These are phyloP conservation scores for Hippophae tibetana DNA, from an alignment of 306 rosid genomes.

Conservation along the genomic window DNA sequence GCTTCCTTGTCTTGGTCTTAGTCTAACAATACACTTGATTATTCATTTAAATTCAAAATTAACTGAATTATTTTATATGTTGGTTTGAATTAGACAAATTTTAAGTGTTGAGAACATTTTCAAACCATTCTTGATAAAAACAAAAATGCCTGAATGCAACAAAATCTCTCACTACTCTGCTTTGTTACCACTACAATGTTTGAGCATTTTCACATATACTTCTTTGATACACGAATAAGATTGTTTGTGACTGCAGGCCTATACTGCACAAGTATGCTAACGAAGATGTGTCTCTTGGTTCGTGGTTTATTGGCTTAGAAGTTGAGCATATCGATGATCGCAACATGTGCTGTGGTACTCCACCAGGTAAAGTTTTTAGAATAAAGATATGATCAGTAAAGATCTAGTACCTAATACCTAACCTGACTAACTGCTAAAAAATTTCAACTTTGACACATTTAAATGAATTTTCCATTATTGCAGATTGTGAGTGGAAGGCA, in stretches of 20 bases:
- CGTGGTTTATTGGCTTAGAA: constrained; percentile 97
- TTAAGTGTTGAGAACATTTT: too few relatives aligned
- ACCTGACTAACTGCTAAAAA: background rate
- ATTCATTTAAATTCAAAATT: too few relatives aligned
- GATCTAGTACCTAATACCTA: background rate
- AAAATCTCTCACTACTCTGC: background rate
- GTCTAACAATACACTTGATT: too few relatives aligned
- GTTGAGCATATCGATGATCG: constrained; percentile 94
- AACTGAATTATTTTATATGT: too few relatives aligned
- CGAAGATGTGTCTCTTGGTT: constrained; percentile 96
- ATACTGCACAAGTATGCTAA: constrained; percentile 92
- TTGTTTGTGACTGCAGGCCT: constrained; percentile 49
- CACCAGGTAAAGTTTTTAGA: constrained; percentile 62
- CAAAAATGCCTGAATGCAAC: background rate
- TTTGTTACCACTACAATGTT: background rate
- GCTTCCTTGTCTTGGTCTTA: background rate
- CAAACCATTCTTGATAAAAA: background rate
- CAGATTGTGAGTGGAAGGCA: constrained; percentile 99
- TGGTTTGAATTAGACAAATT: too few relatives aligned
- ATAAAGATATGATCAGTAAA: background rate
- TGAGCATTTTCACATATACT: constrained; percentile 1
- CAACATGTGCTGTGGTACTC: constrained; percentile 96
- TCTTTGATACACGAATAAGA: background rate
- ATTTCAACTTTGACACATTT: background rate
- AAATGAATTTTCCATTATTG: constrained; percentile 11